phyloP scores from a whole-genome alignment of 129 eudicot genomes.

The Pittosporum tobira region DNA sequence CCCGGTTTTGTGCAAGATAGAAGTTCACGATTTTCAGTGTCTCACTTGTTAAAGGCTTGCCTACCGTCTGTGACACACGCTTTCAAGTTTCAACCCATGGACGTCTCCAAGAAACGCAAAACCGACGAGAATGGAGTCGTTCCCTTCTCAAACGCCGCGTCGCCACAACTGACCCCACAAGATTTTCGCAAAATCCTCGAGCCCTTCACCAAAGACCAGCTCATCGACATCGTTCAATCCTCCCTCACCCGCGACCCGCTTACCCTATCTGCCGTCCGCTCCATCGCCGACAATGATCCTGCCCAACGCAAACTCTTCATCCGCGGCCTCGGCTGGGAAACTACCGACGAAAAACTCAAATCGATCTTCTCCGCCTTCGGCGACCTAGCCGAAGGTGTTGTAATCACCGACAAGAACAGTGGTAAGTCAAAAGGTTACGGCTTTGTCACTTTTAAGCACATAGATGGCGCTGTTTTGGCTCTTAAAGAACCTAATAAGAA shows the following conservation, averaged over 20 bases:
- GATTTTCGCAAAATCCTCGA: constrained; percentile 62
- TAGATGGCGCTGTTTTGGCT: constrained; percentile 71
- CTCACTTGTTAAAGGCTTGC: too few species aligned
- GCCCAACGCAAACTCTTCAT: constrained; percentile 71
- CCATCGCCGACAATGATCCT: constrained; percentile 56
- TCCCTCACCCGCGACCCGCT: constrained; percentile 60
- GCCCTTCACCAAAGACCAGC: constrained; percentile 56
- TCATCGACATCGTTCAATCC: constrained; percentile 46
- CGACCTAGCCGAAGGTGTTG: constrained; percentile 69
- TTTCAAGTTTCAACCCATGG: constrained; percentile 52
- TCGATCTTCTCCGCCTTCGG: constrained; percentile 49
- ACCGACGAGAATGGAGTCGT: constrained; percentile 56
- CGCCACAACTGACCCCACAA: constrained; percentile 34
- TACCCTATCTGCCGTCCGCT: constrained; percentile 48
- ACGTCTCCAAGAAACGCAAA: constrained; percentile 67
- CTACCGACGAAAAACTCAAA: constrained; percentile 60
- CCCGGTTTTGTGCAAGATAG: too few species aligned
- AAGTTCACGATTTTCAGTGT: too few species aligned
- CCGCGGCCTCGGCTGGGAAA: constrained; percentile 82
- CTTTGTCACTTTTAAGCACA: constrained; percentile 73
- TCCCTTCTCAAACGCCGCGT: constrained; percentile 14
- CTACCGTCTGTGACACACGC: too few species aligned
- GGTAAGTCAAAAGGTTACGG: constrained; percentile 85
- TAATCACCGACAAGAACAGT: constrained; percentile 55
- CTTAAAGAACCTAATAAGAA: constrained; percentile 66